Conservation (phyloP, 1,284 basidiomycete genomes). For the Heliocybe sulcata region DNA sequence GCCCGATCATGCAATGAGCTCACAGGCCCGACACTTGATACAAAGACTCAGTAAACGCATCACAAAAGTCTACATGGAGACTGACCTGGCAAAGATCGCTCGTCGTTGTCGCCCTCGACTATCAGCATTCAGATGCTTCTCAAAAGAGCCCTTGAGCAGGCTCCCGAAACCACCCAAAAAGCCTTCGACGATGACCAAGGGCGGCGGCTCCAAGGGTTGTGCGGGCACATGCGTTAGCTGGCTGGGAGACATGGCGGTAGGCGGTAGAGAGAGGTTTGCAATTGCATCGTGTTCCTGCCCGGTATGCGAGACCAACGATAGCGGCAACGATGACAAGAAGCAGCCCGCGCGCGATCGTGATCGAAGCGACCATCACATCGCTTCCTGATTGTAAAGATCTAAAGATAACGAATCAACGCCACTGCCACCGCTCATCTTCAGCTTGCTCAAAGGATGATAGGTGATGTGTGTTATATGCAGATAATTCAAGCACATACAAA, state of each 20-base stretch:
- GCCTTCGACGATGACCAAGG: constrained; percentile 47
- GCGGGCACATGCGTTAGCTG: not conserved
- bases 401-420: too few species aligned
- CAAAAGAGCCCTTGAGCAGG: constrained; percentile 37
- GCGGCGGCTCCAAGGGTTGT: constrained; percentile 15
- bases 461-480: too few species aligned
- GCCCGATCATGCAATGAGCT: constrained; percentile 52
- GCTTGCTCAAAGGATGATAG: too few species aligned
- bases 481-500: too few species aligned
- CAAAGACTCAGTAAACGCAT: not conserved
- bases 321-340: too few species aligned
- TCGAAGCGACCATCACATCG: too few species aligned
- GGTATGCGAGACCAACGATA: too few species aligned
- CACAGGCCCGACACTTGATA: constrained; percentile 37
- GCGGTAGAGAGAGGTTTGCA: too few species aligned
- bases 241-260: not conserved
- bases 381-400: too few species aligned
- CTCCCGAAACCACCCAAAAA: constrained; percentile 39
- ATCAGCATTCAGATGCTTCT: constrained; percentile 24
- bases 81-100: constrained; percentile 31
- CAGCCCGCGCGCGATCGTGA: too few species aligned
- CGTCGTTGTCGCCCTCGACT: constrained; percentile 15
- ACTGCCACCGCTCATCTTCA: too few species aligned
- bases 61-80: constrained; percentile 1
- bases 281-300: too few species aligned